These are phyloP conservation scores for Chimonanthus salicifolius DNA, from an alignment of 164 flowering plant genomes.

Conservation along the genomic window DNA sequence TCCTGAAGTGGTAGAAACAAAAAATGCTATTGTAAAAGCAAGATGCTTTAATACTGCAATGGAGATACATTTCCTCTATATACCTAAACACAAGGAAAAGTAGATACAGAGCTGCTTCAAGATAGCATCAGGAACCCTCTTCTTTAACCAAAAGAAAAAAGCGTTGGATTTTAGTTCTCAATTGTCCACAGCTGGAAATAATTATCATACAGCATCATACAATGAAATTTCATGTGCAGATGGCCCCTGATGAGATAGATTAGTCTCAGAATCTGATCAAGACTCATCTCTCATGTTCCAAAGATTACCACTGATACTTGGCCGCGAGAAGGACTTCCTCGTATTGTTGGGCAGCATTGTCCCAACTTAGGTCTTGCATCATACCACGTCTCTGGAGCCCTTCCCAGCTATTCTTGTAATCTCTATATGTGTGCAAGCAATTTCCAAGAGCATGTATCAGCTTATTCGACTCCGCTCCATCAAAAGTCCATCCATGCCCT, in stretches of 20 bases:
- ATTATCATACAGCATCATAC: neutral
- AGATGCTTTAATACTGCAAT: no score
- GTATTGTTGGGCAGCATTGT: constrained; percentile 73
- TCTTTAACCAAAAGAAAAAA: neutral
- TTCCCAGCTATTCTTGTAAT: constrained; percentile 85
- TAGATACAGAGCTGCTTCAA: no score
- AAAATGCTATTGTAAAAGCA: no score
- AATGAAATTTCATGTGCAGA: neutral
- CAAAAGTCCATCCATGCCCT: constrained; percentile 92
- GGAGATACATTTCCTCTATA: no score
- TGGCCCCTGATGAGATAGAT: neutral
- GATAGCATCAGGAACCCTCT: no score
- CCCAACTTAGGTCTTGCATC: constrained; percentile 95
- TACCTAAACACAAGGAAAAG: no score
- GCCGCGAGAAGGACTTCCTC: constrained; percentile 93
- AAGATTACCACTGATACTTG: constrained; percentile 85
- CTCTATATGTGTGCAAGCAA: constrained; percentile 66
- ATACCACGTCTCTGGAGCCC: constrained; percentile 89
- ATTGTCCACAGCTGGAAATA: neutral
- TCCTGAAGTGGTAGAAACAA: no score
- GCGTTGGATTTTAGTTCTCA: neutral
- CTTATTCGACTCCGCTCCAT: constrained; percentile 51
- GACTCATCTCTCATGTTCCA: neutral
- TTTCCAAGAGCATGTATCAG: constrained; percentile 80
- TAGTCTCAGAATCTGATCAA: neutral